A percentile compares a stretch with the other conserved stretches of the same genome.
phyloP scores from a whole-genome alignment of 2,329 filamentous ascomycete genomes.

The Cladosporium sp. region DNA sequence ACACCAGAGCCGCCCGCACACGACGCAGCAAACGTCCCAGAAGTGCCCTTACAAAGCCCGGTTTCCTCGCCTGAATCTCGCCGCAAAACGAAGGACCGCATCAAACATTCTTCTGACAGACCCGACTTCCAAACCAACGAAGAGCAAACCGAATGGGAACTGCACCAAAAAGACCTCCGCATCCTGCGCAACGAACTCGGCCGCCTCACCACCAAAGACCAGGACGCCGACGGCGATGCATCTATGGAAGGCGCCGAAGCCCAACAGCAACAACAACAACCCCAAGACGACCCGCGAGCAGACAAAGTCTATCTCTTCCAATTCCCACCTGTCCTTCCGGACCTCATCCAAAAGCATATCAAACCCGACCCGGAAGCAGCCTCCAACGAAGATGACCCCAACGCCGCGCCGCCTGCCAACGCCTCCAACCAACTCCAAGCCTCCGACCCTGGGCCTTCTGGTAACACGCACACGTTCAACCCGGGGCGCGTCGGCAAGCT shows the following conservation, averaged over 20 bases:
- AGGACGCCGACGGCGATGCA: constrained; percentile 43
- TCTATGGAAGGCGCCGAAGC: constrained; percentile 31
- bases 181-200: constrained; percentile 47
- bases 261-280: constrained; percentile 7
- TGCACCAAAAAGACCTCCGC: constrained; percentile 44
- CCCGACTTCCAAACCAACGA: constrained; percentile 50
- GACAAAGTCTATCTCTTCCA: constrained; percentile 61
- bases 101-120: constrained; percentile 24
- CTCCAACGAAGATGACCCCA: constrained; percentile 16
- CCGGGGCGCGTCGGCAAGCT: constrained; percentile 58
- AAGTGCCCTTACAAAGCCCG: constrained; percentile 24
- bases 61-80: constrained; percentile 32
- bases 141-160: constrained; percentile 48
- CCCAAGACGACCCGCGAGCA: constrained; percentile 39
- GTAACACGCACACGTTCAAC: constrained; percentile 32
- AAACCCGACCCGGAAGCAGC: constrained; percentile 26
- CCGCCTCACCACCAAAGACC: constrained; percentile 33
- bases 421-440: constrained; percentile 28
- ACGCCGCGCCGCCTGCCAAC: constrained; percentile 24
- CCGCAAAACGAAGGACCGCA: constrained; percentile 27
- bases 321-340: constrained; percentile 59
- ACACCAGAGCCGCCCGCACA: constrained; percentile 18
- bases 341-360: constrained; percentile 41
- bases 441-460: constrained; percentile 36
- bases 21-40: constrained; percentile 18